Conservation (phyloP, 805 yeast species). For the Saccharomycopsis sp. region DNA sequence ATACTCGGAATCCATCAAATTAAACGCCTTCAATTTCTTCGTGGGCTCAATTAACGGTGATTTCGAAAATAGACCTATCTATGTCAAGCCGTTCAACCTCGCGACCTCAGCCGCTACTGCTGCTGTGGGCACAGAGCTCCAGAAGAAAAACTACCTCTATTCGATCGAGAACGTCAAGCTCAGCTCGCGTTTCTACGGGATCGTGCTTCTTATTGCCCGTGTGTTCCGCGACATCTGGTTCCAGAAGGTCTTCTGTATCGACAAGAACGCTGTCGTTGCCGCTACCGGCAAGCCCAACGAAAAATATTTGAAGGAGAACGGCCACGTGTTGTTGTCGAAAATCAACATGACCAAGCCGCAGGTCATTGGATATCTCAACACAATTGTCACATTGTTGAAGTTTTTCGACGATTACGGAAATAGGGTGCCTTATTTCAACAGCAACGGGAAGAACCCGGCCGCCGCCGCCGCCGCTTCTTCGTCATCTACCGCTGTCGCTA, state of each 20-base stretch:
- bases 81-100: conserved; percentile 24
- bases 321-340: conserved; percentile 31
- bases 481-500: background rate
- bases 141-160: conserved; percentile 17
- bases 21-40: conserved; percentile 38
- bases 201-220: conserved; percentile 71
- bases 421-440: conserved; percentile 35
- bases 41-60: conserved; percentile 31
- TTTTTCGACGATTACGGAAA: conserved; percentile 39
- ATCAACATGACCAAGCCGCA: conserved; percentile 39
- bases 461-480: background rate
- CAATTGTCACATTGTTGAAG: conserved; percentile 39
- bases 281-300: conserved; percentile 29
- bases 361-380: conserved; percentile 41
- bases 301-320: conserved; percentile 30
- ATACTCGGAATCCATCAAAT: conserved; percentile 44
- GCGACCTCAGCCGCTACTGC: conserved; percentile 19
- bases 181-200: conserved; percentile 88
- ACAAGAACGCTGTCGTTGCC: conserved; percentile 29
- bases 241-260: conserved; percentile 50
- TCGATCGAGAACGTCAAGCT: conserved; percentile 71
- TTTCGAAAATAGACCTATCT: conserved; percentile 37
- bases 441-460: conserved; percentile 5
- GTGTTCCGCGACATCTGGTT: conserved; percentile 77
- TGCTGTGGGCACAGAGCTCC: background rate